phyloP scores from a whole-genome alignment of 148 eudicot species.

The Vaccinium macrocarpon region DNA sequence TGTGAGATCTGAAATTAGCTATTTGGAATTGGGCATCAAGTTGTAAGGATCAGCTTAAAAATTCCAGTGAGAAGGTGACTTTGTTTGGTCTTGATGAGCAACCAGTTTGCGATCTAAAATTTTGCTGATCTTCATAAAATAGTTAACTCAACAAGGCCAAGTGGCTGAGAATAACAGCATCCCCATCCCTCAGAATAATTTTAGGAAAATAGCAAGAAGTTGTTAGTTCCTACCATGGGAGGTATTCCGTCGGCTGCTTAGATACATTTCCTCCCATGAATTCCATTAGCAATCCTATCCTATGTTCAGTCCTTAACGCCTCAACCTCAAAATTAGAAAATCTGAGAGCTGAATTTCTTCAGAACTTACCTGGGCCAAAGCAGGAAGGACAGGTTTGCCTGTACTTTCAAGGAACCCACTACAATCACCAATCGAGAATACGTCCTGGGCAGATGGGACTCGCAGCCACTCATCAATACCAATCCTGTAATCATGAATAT shows the following conservation, averaged over 20 bases:
- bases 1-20: conserved; percentile 8
- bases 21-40: conserved; percentile 1
- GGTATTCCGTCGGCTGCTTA: neutral
- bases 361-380: conserved; percentile 80
- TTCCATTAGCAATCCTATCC: neutral
- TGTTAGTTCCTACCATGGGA: neutral
- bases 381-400: conserved; percentile 88
- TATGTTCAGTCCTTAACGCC: neutral
- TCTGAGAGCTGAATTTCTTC: neutral
- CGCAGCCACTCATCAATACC: conserved; percentile 94
- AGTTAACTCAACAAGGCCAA: neutral
- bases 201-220: neutral
- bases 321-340: neutral
- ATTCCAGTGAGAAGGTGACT: neutral
- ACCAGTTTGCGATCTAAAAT: neutral
- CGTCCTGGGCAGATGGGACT: conserved; percentile 72
- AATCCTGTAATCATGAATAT: conserved; percentile 45
- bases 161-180: neutral
- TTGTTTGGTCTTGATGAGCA: neutral
- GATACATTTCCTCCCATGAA: neutral
- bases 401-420: conserved; percentile 92
- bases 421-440: conserved; percentile 91
- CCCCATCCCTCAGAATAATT: neutral
- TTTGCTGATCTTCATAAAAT: neutral
- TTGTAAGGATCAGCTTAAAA: neutral